A percentile compares a stretch with the other conserved stretches of the same genome.
Evolutionary conservation across 306 rosid species (phyloP).

Genomic region (Pterocarpus santalinus): DNA sequence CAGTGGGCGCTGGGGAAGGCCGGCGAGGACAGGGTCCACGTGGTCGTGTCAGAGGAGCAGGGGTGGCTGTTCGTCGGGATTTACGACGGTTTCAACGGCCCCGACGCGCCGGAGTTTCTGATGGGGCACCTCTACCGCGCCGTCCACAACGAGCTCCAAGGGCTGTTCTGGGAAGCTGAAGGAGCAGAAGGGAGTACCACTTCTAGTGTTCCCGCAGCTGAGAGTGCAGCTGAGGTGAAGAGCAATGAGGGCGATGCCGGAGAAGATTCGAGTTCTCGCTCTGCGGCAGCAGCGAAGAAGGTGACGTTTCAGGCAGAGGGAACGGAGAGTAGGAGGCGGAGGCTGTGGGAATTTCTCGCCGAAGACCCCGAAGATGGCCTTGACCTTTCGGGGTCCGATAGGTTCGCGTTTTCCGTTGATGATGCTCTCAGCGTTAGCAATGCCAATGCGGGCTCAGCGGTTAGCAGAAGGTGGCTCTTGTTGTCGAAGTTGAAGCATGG

Average conservation of each 20-base stretch:
- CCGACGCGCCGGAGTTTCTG: slow-evolving; percentile 90
- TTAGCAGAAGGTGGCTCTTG: slow-evolving; percentile 78
- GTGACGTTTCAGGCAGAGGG: slow-evolving; percentile 59
- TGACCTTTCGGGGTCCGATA: slow-evolving; percentile 93
- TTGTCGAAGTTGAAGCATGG: slow-evolving; percentile 83
- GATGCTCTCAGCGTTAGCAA: slow-evolving; percentile 85
- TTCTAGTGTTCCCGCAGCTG: slow-evolving; percentile 40
- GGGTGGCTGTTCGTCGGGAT: slow-evolving; percentile 95
- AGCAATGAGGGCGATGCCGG: slow-evolving; percentile 41
- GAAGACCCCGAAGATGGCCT: slow-evolving; percentile 87
- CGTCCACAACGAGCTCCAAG: slow-evolving; percentile 84
- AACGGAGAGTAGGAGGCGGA: slow-evolving; percentile 70
- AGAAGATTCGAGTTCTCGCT: slow-evolving; percentile 41
- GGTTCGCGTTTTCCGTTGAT: slow-evolving; percentile 93
- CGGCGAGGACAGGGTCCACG: slow-evolving; percentile 94
- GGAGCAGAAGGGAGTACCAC: slow-evolving; percentile 47
- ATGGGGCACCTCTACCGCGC: slow-evolving; percentile 89
- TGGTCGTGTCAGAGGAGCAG: slow-evolving; percentile 89
- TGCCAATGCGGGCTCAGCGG: slow-evolving; percentile 81
- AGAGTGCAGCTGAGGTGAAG: slow-evolving; percentile 35
- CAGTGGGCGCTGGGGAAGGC: slow-evolving; percentile 97
- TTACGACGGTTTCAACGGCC: slow-evolving; percentile 93
- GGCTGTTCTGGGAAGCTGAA: slow-evolving; percentile 83
- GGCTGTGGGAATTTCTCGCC: slow-evolving; percentile 80
- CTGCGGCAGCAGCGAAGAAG: slow-evolving; percentile 46